Evolutionary conservation across 495 filamentous ascomycete species (phyloP).

Genomic region (Penicillium nucicola): DNA sequence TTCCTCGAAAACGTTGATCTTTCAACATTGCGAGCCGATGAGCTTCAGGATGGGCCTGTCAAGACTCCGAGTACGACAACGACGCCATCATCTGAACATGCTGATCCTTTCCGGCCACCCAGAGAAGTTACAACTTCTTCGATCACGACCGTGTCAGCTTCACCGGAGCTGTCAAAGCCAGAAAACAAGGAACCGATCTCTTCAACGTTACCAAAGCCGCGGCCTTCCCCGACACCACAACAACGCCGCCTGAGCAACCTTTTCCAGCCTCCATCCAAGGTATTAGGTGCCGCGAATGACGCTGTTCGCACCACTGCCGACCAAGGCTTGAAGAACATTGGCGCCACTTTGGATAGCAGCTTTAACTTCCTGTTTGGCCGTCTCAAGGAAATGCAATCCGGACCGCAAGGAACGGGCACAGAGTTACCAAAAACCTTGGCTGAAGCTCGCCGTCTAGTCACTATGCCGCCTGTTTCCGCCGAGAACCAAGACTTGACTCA

Average conservation of each 20-base stretch:
- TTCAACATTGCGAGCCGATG: conserved; percentile 83
- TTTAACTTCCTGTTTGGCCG: conserved; percentile 93
- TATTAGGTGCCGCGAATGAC: conserved; percentile 78
- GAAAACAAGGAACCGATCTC: conserved; percentile 33
- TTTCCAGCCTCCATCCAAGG: conserved; percentile 75
- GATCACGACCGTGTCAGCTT: conserved; percentile 31
- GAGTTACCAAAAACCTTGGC: conserved; percentile 84
- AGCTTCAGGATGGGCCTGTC: conserved; percentile 58
- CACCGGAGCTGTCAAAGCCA: conserved; percentile 33
- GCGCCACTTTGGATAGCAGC: conserved; percentile 80
- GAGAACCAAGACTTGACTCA: conserved; percentile 51
- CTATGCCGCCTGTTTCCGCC: conserved; percentile 53
- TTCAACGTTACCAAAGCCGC: conserved; percentile 40
- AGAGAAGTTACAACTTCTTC: conserved; percentile 32
- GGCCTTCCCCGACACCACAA: conserved; percentile 41
- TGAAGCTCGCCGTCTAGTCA: conserved; percentile 84
- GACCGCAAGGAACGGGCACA: conserved; percentile 33
- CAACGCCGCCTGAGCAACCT: conserved; percentile 74
- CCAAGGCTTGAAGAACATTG: conserved; percentile 84
- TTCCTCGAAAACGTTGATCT: conserved; percentile 98
- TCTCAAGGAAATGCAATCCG: conserved; percentile 63
- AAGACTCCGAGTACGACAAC: conserved; percentile 51
- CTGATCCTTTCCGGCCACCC: conserved; percentile 27
- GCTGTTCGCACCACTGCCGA: conserved; percentile 83
- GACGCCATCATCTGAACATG: conserved; percentile 46